Base-by-base conservation (phyloP, 1,284 basidiomycete genomes). In the Ustilago curta region DNA sequence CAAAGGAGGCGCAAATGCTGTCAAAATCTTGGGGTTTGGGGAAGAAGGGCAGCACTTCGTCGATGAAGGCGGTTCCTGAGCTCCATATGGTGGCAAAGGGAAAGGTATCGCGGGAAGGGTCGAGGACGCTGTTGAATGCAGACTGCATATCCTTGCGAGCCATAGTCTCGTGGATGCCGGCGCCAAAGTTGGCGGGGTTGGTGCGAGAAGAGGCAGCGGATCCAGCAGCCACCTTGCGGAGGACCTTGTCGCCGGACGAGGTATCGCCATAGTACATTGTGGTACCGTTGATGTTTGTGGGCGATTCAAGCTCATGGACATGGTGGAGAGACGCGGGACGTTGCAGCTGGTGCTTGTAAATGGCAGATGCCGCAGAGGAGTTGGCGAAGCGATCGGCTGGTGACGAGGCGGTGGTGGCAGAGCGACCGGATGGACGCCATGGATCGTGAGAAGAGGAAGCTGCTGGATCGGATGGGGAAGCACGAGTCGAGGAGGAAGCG, bases 1-100 rank as follows among this genome's bases (percentile, higher is more conserved):
- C 61, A 25, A 71, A 68, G 5, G 60, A 60, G 23, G 66, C 65
- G 43, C 65, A 69, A 42, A 73, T 68, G 45, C 57, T 61, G 37
- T 73, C 70, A 44, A 73, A 69, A n/a, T 68, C 70, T 27, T 69
- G 58, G 16, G 60, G 51, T 21, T 19, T 35, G n/a, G 70, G 66
- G 45, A 73, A 73, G 47, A 73, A 69, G 1, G 70, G 70, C n/a
- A 72, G 37, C 5, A 75, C 58, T 32, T 75, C 68, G 8, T 75
- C 67, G 68, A 70, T 63, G 42, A 75, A 75, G 2, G 61, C 70
- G 2, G 63, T 67, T n/a, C 70, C 70, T 8, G 70, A 72, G 45
- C 52, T 53, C 73, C 73, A 76, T 54, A 71, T 76, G 18, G 73
- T 76, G 16, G 58, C 59, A 43, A 76, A 76, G 12, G 73, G 73